Conservation (phyloP, 1,284 basidiomycete species). For the Ustilago nuda region DNA sequence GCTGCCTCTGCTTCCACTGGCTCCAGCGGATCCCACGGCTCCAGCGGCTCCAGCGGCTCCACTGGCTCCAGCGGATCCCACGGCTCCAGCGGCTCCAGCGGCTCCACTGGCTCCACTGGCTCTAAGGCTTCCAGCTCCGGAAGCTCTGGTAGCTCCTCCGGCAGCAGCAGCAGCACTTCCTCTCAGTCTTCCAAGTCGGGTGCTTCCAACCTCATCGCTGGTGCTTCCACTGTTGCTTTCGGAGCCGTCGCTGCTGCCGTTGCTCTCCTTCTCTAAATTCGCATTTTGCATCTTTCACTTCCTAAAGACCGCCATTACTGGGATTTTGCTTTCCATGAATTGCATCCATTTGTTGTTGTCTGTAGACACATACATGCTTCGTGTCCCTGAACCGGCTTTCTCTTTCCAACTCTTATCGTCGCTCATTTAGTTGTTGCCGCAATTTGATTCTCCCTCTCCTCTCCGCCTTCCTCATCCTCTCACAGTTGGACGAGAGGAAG, state of each 20-base stretch:
- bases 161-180: slow-evolving; percentile 4
- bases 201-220: slow-evolving; percentile 18
- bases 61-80: no score
- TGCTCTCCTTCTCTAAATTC: slow-evolving; percentile 30
- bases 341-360: slow-evolving; percentile 5
- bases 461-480: slow-evolving; percentile 7
- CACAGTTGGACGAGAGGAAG: not conserved
- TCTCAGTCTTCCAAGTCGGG: slow-evolving; percentile 30
- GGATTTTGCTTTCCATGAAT: not conserved
- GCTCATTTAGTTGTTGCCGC: slow-evolving; percentile 4
- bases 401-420: slow-evolving; percentile 6
- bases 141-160: slow-evolving; percentile 7
- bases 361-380: slow-evolving; percentile 7
- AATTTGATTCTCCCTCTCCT: slow-evolving; percentile 7
- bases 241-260: slow-evolving; percentile 39
- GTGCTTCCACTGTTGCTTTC: slow-evolving; percentile 33
- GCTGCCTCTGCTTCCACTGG: slow-evolving; percentile 19
- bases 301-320: not conserved
- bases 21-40: not conserved
- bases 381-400: slow-evolving; percentile 3
- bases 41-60: not conserved
- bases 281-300: slow-evolving; percentile 5
- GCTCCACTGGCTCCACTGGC: not conserved
- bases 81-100: no score
- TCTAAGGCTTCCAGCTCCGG: slow-evolving; percentile 8